These are phyloP conservation scores for Fusarium floridanum DNA, from an alignment of 2,329 filamentous ascomycete species.

Conservation along the genomic window DNA sequence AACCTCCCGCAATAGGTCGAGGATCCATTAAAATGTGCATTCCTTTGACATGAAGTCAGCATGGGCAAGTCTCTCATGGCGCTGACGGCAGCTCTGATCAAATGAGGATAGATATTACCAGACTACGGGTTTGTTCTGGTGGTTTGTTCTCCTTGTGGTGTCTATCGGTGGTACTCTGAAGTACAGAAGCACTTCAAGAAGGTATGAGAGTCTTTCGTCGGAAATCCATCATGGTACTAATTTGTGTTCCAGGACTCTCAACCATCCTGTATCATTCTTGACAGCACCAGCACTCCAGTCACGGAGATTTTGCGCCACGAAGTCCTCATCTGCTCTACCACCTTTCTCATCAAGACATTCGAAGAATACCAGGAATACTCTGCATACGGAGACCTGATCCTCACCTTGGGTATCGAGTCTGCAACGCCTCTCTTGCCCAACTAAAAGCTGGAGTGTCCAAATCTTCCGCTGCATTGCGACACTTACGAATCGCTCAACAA, in stretches of 20 bases:
- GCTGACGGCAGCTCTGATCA: neutral
- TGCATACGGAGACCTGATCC: no score
- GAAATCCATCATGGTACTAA: neutral
- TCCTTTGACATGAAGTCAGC: neutral
- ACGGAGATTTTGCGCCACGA: neutral
- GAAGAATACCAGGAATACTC: neutral
- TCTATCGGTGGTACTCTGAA: neutral
- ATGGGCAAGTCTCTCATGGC: neutral
- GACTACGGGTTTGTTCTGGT: neutral
- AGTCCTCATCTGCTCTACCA: neutral
- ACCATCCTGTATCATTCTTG: neutral
- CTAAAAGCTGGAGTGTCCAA: neutral
- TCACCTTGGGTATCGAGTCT: no score
- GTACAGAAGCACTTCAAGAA: neutral
- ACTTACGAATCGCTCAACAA: no score
- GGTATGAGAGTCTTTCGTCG: neutral
- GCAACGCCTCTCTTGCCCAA: neutral
- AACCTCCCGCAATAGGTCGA: neutral
- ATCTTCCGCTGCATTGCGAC: neutral
- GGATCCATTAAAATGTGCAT: neutral
- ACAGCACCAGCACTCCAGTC: neutral
- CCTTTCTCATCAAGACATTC: neutral
- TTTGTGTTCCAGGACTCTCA: neutral
- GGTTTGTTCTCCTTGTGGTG: neutral
- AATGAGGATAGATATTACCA: neutral